Evolutionary conservation across 495 filamentous ascomycete genomes (phyloP).

Genomic region (Penicillium samsonianum): DNA sequence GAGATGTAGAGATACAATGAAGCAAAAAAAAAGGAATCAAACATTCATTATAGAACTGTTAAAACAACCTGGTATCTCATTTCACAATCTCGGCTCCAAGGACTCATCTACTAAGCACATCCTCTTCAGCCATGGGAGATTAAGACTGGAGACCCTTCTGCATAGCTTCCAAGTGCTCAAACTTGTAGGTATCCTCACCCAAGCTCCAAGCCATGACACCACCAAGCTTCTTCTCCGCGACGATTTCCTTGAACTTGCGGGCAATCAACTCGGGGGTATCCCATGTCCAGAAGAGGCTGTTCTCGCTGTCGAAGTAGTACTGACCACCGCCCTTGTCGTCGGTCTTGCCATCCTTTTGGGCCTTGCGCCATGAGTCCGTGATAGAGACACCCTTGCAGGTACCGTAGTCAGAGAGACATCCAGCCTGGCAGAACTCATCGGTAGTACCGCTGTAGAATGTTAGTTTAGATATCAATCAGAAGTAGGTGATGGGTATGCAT

Average conservation of each 20-base stretch:
- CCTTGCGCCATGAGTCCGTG: constrained; percentile 48
- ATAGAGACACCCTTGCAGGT: constrained; percentile 44
- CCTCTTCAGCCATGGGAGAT: not conserved
- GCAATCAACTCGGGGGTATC: constrained; percentile 64
- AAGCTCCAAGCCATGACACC: constrained; percentile 75
- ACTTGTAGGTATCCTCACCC: constrained; percentile 67
- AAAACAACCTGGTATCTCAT: not conserved
- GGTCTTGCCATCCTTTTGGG: constrained; percentile 54
- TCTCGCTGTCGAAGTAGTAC: constrained; percentile 64
- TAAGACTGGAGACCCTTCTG: constrained; percentile 43
- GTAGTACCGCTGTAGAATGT: constrained; percentile 28
- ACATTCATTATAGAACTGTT: not conserved
- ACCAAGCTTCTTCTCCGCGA: constrained; percentile 59
- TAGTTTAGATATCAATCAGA: not conserved
- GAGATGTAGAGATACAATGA: too few relatives aligned
- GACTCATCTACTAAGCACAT: not conserved
- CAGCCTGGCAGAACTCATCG: constrained; percentile 40
- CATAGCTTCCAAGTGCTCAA: constrained; percentile 59
- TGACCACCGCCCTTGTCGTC: constrained; percentile 63
- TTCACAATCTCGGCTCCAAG: not conserved
- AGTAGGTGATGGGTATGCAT: constrained; percentile 7
- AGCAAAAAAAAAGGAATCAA: not conserved
- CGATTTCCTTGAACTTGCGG: constrained; percentile 63
- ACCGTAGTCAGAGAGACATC: constrained; percentile 46
- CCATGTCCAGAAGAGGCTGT: constrained; percentile 73